Conservation (phyloP, 2,329 filamentous ascomycete genomes). For the Fusarium ambrosium region DNA sequence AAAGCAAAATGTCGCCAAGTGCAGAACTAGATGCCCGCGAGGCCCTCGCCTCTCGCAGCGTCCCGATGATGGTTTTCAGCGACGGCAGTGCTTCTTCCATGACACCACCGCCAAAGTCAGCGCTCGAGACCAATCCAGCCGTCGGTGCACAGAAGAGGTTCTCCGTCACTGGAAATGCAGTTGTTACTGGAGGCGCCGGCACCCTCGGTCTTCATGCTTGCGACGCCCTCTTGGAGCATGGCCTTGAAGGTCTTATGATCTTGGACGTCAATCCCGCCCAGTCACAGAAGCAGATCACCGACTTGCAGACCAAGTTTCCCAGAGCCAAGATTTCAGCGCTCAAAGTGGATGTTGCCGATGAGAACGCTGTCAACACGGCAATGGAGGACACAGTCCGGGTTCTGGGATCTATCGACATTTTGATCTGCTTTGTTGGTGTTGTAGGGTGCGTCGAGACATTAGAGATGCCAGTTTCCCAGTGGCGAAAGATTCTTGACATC, state of each 20-base stretch:
- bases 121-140: not conserved
- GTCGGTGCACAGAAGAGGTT: not conserved
- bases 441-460: conserved; percentile 65
- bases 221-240: conserved; percentile 76
- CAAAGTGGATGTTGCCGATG: conserved; percentile 35
- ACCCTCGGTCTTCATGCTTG: conserved; percentile 57
- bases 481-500: conserved; percentile 76
- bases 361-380: conserved; percentile 17
- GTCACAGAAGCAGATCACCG: conserved; percentile 46
- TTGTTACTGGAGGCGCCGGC: conserved; percentile 71
- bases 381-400: conserved; percentile 11
- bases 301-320: conserved; percentile 26
- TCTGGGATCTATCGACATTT: conserved; percentile 23
- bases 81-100: not conserved
- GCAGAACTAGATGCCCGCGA: not conserved
- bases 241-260: conserved; percentile 68
- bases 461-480: conserved; percentile 70
- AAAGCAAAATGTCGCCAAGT: not conserved
- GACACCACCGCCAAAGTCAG: not conserved
- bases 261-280: conserved; percentile 69
- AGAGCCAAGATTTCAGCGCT: conserved; percentile 17
- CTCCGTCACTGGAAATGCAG: conserved; percentile 27
- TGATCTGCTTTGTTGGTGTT: conserved; percentile 36
- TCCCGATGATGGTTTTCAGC: not conserved
- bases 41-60: not conserved